Base-by-base conservation (phyloP, 2,329 filamentous ascomycete genomes). In the Phialophora verrucosa region DNA sequence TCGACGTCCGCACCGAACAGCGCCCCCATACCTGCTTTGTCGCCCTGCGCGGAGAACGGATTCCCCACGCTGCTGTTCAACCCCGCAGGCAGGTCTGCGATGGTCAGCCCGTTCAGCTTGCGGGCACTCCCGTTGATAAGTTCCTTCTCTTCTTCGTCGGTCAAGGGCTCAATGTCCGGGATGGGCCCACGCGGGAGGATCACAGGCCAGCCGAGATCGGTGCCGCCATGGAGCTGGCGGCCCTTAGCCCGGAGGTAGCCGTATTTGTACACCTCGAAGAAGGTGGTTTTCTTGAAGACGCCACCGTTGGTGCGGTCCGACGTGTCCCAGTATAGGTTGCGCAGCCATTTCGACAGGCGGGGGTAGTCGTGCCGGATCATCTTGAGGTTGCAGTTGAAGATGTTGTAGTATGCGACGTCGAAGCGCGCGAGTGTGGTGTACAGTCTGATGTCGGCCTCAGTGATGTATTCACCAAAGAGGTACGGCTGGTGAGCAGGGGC, bases 381-480 rank as follows among this genome's bases (percentile, higher is more conserved):
- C 72, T 84, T 86, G 20, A 89, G 73, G 67, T 90, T 90, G 71
- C 87, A 90, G 79, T 91, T 91, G 83, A 94, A 94, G 79, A 93
- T 89, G 76, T 91, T 89, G 69, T 94, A 89, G 76, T 94, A 94
- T 70, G 90, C 89, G 50, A 84, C 80, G 70, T 91, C 89, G 69
- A 91, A 91, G 1, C 88, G 84, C 60, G 89, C 83, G 44, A 91
- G 81, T 0, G 89, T 91, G 23, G 88, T 86, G 72, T 85, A 90
- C 75, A 95, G 80, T 50, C 91, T 79, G 57, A 95, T 83, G 74
- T 95, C 92, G 0, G 88, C 90, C 80, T 96, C 92, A 1, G 92
- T 95, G 69, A 96, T 79, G 38, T 82, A 75, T 55, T 88, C 79
- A 3, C 92, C 92, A 63, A 93, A 92, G 71, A 91, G 87, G 73